phyloP scores from a whole-genome alignment of 805 yeast species.

The Lachancea meyersii region DNA sequence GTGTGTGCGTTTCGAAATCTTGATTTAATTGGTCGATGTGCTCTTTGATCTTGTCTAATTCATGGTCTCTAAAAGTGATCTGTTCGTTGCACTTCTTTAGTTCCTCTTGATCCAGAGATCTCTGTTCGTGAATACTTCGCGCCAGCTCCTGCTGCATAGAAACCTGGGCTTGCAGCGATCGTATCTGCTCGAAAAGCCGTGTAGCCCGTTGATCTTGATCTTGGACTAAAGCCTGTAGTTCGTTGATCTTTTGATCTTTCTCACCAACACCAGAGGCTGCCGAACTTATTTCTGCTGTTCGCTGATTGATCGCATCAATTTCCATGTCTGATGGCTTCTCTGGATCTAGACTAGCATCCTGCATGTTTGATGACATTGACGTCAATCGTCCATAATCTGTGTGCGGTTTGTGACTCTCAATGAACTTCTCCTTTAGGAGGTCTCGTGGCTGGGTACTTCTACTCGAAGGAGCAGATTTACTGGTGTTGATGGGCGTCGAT shows the following conservation, averaged over 20 bases:
- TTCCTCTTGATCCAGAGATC: neutral
- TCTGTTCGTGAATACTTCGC: neutral
- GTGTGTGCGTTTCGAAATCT: neutral
- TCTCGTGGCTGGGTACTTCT: constrained; percentile 11
- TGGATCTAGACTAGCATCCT: neutral
- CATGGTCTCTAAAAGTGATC: neutral
- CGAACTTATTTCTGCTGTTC: neutral
- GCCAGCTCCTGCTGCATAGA: neutral
- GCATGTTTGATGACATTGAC: neutral
- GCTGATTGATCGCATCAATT: neutral
- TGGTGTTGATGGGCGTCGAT: constrained; percentile 17
- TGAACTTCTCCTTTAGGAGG: constrained; percentile 10
- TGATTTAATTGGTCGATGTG: constrained; percentile 1
- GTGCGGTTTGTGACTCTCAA: constrained; percentile 8
- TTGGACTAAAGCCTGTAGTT: constrained; percentile 4
- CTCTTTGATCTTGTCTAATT: constrained; percentile 3
- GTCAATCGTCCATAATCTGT: neutral
- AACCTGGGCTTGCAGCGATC: neutral
- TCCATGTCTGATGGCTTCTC: neutral
- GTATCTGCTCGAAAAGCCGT: neutral
- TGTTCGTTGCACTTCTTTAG: neutral
- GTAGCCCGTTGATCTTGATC: constrained; percentile 6
- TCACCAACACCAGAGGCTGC: neutral
- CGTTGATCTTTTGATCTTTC: constrained; percentile 8
- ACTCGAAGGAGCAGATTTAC: constrained; percentile 3